These are phyloP conservation scores for Epipyxis sp. DNA, from an alignment of 108 stramenopile species.

Conservation along the genomic window DNA sequence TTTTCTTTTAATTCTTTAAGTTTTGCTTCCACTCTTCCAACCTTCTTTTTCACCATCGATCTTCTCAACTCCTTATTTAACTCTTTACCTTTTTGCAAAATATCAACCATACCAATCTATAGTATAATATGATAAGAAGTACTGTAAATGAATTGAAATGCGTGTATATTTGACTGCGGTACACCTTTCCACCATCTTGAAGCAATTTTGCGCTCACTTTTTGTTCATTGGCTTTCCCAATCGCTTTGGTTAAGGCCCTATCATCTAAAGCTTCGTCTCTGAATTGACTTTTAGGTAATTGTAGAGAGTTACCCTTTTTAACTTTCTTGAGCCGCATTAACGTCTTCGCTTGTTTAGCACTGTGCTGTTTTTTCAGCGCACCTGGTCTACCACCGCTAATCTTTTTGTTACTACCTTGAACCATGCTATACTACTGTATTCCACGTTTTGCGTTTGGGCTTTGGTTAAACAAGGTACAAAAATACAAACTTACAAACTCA, in stretches of 20 bases:
- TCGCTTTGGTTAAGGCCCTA: background rate
- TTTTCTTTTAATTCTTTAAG: background rate
- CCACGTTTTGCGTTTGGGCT: too few species aligned
- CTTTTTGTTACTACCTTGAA: too few species aligned
- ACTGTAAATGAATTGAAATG: too few species aligned
- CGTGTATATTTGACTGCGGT: too few species aligned
- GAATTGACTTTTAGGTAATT: conserved; percentile 10
- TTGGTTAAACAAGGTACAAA: too few species aligned
- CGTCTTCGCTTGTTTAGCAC: conserved; percentile 1
- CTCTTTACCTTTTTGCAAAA: conserved; percentile 3
- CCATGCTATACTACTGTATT: too few species aligned
- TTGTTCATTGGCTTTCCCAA: conserved; percentile 9
- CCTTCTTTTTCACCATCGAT: conserved; percentile 13
- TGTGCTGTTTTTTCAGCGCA: background rate
- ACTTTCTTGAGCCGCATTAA: background rate
- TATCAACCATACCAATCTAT: conserved; percentile 3
- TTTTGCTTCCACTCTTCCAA: background rate
- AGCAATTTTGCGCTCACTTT: background rate
- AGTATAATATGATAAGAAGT: too few species aligned
- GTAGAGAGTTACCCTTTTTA: conserved; percentile 15
- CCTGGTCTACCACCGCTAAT: background rate
- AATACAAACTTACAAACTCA: too few species aligned
- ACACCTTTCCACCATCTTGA: background rate
- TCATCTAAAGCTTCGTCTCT: background rate
- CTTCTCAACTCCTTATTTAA: background rate